Evolutionary conservation across 805 yeast species (phyloP), one percentile per base, ranked within the genome.

Genomic region (Torulaspora gathmanii): DNA sequence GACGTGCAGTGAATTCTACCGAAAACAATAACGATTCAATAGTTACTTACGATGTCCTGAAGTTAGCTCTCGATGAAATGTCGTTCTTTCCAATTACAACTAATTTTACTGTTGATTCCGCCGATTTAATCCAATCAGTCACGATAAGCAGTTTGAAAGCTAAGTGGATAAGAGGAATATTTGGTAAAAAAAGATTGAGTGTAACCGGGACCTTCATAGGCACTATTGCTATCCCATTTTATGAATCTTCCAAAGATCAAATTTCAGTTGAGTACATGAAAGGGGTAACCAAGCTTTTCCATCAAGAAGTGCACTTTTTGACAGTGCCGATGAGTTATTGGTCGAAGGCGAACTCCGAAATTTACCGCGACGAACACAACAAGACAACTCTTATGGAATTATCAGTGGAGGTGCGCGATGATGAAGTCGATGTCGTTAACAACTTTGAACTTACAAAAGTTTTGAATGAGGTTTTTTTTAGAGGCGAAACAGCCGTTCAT

Each of bases 241-340:
- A 61, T 15, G 50, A 65, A 13, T 57, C 63, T 3, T 31, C 47
- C 0, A 47, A 53, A 11, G 50, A 56, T 13, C 49, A 48, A 6
- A 33, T 74, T 1, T 46, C 54, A 2, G 72, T 75, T 1, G 51
- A 60, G 3, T 56, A 63, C 12, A 62, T 76, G 1, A 67, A 68
- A 44, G 82, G 82, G 5, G 42, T 55, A 4, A 67, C 75, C 10
- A 61, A 63, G 33, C 56, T 79, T 29, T 67, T 54, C 40, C 73
- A 73, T 48, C 53, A 69, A 5, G 69, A 57, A 2, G 50, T 46
- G 12, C 67, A 65, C 44, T 78, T 79, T 57, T 73, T 75, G 5
- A 64, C 69, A n/a, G 56, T 78, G 11, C 66, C 68, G 4, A 54
- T 75, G 53, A 56, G 57, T 8, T 69, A 69, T 5, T 79, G 83